These are phyloP conservation scores for Solanum hybrid DNA, from an alignment of 305 asterid species.

Conservation along the genomic window DNA sequence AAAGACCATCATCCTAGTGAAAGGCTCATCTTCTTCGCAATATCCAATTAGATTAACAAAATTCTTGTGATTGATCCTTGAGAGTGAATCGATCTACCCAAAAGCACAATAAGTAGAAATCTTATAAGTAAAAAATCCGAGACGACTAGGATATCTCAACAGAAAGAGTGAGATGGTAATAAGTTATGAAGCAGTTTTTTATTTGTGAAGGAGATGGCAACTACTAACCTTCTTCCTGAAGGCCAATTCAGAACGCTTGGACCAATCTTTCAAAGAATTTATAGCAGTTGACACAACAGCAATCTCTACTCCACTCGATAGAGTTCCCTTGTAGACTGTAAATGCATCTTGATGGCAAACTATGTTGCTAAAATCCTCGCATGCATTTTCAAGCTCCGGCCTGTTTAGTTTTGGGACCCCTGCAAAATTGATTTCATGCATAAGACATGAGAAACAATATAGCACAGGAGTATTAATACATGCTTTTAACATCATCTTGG, in stretches of 20 bases:
- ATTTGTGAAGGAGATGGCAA: neutral
- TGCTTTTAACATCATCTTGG: neutral
- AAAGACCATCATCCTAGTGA: slow-evolving; percentile 48
- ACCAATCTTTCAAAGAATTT: slow-evolving; percentile 56
- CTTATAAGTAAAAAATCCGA: neutral
- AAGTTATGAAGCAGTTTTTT: neutral
- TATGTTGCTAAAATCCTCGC: slow-evolving; percentile 97
- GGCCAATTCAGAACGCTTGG: slow-evolving; percentile 60
- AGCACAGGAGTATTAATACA: neutral
- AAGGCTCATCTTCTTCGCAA: slow-evolving; percentile 38
- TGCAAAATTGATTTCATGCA: slow-evolving; percentile 8
- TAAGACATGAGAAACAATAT: neutral
- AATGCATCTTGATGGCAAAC: slow-evolving; percentile 30
- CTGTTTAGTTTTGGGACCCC: slow-evolving; percentile 95
- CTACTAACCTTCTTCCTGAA: slow-evolving; percentile 74
- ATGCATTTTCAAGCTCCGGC: slow-evolving; percentile 72
- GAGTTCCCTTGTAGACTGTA: slow-evolving; percentile 84
- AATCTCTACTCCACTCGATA: slow-evolving; percentile 91
- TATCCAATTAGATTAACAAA: slow-evolving; percentile 41
- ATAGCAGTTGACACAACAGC: slow-evolving; percentile 71
- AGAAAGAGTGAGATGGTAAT: neutral
- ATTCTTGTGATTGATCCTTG: slow-evolving; percentile 44
- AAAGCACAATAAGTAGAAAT: neutral
- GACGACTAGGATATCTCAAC: neutral
- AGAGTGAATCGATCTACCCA: slow-evolving; percentile 30